These are phyloP conservation scores for Sordariomycetes sp. DNA, from an alignment of 2,329 filamentous ascomycete genomes.

Conservation along the genomic window DNA sequence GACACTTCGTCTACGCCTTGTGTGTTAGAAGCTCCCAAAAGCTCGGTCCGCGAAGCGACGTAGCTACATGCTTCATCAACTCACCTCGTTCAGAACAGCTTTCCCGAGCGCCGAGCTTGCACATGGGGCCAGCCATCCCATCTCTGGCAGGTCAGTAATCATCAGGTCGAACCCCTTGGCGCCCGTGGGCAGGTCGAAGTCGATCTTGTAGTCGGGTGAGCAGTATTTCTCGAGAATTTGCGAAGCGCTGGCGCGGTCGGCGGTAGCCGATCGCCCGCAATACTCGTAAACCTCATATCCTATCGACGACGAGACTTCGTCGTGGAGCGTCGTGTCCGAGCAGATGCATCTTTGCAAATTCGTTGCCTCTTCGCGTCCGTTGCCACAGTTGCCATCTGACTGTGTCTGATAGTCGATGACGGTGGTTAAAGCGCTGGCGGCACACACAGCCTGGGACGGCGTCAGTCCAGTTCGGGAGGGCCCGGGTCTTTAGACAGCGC, in stretches of 20 bases:
- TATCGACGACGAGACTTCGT: constrained; percentile 26
- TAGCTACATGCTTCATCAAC: too few species aligned
- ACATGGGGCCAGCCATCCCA: constrained; percentile 28
- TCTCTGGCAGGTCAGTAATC: constrained; percentile 38
- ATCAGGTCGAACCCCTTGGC: too few species aligned
- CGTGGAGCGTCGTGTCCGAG: constrained; percentile 32
- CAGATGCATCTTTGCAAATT: constrained; percentile 45
- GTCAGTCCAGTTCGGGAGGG: too few species aligned
- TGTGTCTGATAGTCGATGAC: too few species aligned
- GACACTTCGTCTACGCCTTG: constrained; percentile 18
- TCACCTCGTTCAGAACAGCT: constrained; percentile 18
- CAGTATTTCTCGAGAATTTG: constrained; percentile 39
- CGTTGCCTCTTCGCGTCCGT: too few species aligned
- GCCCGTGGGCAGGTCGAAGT: constrained; percentile 32
- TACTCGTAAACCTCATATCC: constrained; percentile 27
- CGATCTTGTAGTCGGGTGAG: constrained; percentile 26
- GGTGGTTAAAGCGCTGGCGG: too few species aligned
- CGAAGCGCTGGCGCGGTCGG: constrained; percentile 33
- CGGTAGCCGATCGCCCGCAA: constrained; percentile 36
- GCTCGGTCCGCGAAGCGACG: constrained; percentile 7
- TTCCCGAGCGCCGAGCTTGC: constrained; percentile 18
- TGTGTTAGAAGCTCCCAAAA: too few species aligned
- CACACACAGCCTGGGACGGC: too few species aligned
- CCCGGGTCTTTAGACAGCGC: too few species aligned
- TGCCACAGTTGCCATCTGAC: too few species aligned